Conservation (phyloP, 345 rosid genomes). For the Pugionium cornutum region DNA sequence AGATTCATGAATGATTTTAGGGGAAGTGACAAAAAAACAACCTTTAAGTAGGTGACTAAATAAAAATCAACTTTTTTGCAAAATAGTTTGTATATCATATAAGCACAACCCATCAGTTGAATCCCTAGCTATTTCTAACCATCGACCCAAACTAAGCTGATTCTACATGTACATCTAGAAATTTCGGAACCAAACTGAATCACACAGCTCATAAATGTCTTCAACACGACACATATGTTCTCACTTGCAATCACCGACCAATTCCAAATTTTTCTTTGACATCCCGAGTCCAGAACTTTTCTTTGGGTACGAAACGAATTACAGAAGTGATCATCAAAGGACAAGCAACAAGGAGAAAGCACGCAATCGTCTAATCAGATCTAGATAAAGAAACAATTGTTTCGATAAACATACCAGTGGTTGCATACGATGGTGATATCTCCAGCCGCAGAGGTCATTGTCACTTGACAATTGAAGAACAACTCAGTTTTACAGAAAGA, state of each 20-base stretch:
- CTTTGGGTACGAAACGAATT: too few relatives aligned
- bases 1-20: neutral
- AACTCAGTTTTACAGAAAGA: neutral
- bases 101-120: constrained; percentile 1
- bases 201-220: constrained; percentile 16
- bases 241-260: constrained; percentile 1
- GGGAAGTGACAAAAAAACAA: neutral
- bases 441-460: constrained; percentile 66
- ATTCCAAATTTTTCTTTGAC: neutral
- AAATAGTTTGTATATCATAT: neutral
- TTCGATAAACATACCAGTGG: constrained; percentile 65
- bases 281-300: too few relatives aligned
- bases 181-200: neutral
- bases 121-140: constrained; percentile 1
- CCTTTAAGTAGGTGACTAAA: constrained; percentile 6
- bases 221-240: neutral
- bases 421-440: constrained; percentile 65
- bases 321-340: too few relatives aligned
- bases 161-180: neutral
- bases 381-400: neutral
- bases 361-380: too few relatives aligned
- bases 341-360: too few relatives aligned
- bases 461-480: neutral
- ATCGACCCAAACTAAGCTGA: constrained; percentile 23
- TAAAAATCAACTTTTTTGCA: constrained; percentile 7